Conservation (phyloP, 75 land plant species). For the Cryptomeria japonica region DNA sequence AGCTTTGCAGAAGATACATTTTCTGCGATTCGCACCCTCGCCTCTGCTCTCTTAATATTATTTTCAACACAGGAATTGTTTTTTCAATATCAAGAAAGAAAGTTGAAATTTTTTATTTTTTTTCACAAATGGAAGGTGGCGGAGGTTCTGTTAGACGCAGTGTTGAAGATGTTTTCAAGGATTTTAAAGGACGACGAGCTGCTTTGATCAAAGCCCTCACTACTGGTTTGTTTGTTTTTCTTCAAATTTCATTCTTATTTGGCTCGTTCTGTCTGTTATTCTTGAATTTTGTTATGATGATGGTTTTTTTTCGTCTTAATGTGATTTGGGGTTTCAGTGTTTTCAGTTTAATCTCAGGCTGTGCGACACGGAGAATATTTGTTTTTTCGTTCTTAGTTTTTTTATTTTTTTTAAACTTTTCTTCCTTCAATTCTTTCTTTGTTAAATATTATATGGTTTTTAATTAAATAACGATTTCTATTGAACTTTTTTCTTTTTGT, state of each 20-base stretch:
- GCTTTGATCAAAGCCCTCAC: conserved; percentile 61
- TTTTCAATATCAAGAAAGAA: background rate
- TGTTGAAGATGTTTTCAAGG: conserved; percentile 51
- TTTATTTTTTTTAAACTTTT: background rate
- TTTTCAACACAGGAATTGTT: background rate
- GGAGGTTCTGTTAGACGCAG: conserved; percentile 20
- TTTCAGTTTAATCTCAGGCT: background rate
- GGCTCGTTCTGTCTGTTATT: background rate
- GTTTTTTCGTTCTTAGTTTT: background rate
- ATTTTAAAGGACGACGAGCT: conserved; percentile 48
- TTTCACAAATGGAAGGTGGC: conserved; percentile 1
- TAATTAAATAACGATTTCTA: too few relatives aligned
- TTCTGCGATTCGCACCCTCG: background rate
- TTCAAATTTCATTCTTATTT: conserved; percentile 8
- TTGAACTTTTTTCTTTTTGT: too few relatives aligned
- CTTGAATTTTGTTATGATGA: background rate
- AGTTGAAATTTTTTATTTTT: background rate
- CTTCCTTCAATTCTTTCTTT: background rate
- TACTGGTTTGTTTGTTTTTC: conserved; percentile 28
- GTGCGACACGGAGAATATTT: background rate
- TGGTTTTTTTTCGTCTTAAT: background rate
- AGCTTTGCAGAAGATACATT: background rate
- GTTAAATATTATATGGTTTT: background rate
- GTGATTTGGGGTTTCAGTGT: background rate
- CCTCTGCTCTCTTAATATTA: background rate